Evolutionary conservation across 148 eudicot genomes (phyloP).

Genomic region (Fagopyrum tataricum): DNA sequence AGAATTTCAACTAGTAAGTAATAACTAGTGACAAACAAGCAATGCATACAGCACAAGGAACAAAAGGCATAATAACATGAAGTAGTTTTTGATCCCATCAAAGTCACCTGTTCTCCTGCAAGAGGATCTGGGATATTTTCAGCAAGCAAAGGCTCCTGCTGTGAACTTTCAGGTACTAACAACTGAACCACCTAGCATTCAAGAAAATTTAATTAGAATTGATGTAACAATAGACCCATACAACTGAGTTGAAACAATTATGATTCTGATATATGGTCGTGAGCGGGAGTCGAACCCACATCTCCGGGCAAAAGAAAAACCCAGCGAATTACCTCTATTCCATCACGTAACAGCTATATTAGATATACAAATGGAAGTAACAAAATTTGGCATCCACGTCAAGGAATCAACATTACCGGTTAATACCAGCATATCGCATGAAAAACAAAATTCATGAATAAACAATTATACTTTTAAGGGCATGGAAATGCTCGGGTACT

Average conservation of each 20-base stretch:
- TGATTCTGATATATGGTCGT: neutral
- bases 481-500: neutral
- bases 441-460: neutral
- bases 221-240: neutral
- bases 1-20: neutral
- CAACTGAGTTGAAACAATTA: neutral
- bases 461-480: neutral
- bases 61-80: neutral
- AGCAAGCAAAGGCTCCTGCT: conserved; percentile 76
- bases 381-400: neutral
- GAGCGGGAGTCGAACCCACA: too few relatives aligned
- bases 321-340: too few relatives aligned
- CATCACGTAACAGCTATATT: neutral
- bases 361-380: neutral
- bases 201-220: conserved; percentile 12
- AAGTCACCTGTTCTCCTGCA: conserved; percentile 88
- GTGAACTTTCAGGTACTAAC: conserved; percentile 58
- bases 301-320: too few relatives aligned
- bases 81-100: conserved; percentile 4
- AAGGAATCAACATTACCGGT: neutral
- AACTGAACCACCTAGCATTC: conserved; percentile 51
- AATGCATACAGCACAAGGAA: neutral
- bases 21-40: neutral
- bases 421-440: neutral
- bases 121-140: conserved; percentile 89